A percentile compares a stretch with the other conserved stretches of the same genome.
Conservation (phyloP, 805 yeast species). For the Myxozyma neotropica region DNA sequence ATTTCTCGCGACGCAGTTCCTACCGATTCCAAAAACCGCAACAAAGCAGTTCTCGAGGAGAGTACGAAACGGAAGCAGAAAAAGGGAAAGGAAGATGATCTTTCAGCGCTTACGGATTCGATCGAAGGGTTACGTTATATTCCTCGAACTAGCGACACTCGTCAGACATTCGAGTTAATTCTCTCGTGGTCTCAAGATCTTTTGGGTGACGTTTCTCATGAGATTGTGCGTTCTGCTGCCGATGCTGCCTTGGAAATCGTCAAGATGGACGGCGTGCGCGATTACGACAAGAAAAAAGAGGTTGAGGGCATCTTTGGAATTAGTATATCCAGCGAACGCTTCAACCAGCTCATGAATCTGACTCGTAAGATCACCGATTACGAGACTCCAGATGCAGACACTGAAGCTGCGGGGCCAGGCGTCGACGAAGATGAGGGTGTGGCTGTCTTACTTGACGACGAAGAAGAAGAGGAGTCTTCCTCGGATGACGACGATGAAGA, state of each 20-base stretch:
- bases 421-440: slow-evolving; percentile 49
- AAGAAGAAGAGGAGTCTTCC: slow-evolving; percentile 41
- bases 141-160: slow-evolving; percentile 61
- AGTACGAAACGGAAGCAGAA: slow-evolving; percentile 10
- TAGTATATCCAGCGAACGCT: slow-evolving; percentile 48
- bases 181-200: slow-evolving; percentile 58
- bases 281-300: slow-evolving; percentile 51
- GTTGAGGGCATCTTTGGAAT: slow-evolving; percentile 55
- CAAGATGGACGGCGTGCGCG: slow-evolving; percentile 51
- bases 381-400: slow-evolving; percentile 35
- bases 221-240: slow-evolving; percentile 68
- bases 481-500: slow-evolving; percentile 40
- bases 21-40: slow-evolving; percentile 28
- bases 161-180: slow-evolving; percentile 57
- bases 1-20: slow-evolving; percentile 38
- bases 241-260: slow-evolving; percentile 62
- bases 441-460: slow-evolving; percentile 50
- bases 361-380: slow-evolving; percentile 57
- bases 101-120: slow-evolving; percentile 40
- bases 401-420: slow-evolving; percentile 25
- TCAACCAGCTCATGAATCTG: slow-evolving; percentile 52
- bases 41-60: slow-evolving; percentile 18
- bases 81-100: slow-evolving; percentile 17
- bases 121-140: slow-evolving; percentile 60
- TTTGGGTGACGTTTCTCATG: slow-evolving; percentile 77